These are phyloP conservation scores for Russula sp. DNA, from an alignment of 768 basidiomycete genomes.

Conservation along the genomic window DNA sequence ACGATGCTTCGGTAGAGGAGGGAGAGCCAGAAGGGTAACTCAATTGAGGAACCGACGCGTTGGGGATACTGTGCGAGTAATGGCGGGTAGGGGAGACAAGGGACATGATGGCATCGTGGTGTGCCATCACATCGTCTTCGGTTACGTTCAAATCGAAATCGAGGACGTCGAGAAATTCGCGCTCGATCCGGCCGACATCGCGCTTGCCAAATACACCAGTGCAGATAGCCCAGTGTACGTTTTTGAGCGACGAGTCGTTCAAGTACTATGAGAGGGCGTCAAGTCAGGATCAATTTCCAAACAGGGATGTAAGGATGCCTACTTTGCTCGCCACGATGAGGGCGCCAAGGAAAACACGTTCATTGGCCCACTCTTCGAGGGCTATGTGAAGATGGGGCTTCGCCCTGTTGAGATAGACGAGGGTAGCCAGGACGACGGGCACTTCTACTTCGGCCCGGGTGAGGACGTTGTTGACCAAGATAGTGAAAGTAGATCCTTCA, in stretches of 20 bases:
- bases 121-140: conserved; percentile 52
- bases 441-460: conserved; percentile 67
- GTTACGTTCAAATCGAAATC: conserved; percentile 61
- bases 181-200: conserved; percentile 70
- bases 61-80: neutral
- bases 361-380: conserved; percentile 79
- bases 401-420: conserved; percentile 73
- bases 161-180: conserved; percentile 74
- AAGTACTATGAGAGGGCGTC: conserved; percentile 46
- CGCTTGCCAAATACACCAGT: conserved; percentile 74
- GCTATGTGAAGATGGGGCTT: conserved; percentile 77
- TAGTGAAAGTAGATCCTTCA: conserved; percentile 51
- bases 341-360: conserved; percentile 89
- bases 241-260: conserved; percentile 85
- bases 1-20: conserved; percentile 14
- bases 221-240: conserved; percentile 79
- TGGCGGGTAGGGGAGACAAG: conserved; percentile 13
- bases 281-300: conserved; percentile 8
- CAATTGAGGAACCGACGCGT: conserved; percentile 3
- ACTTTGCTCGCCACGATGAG: conserved; percentile 85
- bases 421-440: conserved; percentile 59
- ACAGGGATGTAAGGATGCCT: conserved; percentile 26
- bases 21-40: conserved; percentile 3
- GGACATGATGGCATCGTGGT: conserved; percentile 32
- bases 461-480: conserved; percentile 65